Percentiles rank a stretch among this genome's conserved stretches.
Evolutionary conservation across 2,329 filamentous ascomycete species (phyloP).

Genomic region (Paracoccidioides brasiliensis): DNA sequence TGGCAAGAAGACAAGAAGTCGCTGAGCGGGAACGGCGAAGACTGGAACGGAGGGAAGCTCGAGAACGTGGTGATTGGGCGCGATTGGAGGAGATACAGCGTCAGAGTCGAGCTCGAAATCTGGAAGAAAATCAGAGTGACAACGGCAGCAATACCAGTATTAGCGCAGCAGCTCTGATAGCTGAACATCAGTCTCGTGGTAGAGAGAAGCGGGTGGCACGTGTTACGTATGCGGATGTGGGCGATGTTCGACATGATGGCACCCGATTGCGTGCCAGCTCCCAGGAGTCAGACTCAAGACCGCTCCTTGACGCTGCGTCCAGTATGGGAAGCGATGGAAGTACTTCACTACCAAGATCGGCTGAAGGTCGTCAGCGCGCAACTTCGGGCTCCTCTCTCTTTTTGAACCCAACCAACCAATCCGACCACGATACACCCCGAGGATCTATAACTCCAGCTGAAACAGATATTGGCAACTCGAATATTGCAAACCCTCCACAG

Average conservation of each 20-base stretch:
- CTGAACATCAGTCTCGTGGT: constrained; percentile 32
- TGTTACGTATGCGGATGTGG: constrained; percentile 36
- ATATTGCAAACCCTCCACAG: constrained; percentile 28
- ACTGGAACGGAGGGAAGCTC: constrained; percentile 55
- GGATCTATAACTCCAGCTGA: constrained; percentile 12
- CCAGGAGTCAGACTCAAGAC: constrained; percentile 35
- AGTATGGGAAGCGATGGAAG: constrained; percentile 19
- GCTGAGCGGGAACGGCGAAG: constrained; percentile 67
- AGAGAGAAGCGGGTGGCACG: constrained; percentile 35
- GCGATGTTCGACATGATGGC: constrained; percentile 37
- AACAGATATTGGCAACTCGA: constrained; percentile 23
- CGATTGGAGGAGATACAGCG: constrained; percentile 52
- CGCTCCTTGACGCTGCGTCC: constrained; percentile 29
- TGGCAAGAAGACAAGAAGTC: constrained; percentile 60
- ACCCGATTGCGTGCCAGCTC: constrained; percentile 36
- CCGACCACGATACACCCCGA: constrained; percentile 12
- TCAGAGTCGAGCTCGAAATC: constrained; percentile 42
- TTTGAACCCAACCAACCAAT: constrained; percentile 18
- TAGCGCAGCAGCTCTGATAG: constrained; percentile 26
- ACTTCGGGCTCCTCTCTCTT: constrained; percentile 24
- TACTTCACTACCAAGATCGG: constrained; percentile 15
- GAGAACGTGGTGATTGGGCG: constrained; percentile 54
- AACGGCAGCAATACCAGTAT: constrained; percentile 25
- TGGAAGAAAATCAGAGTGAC: constrained; percentile 21
- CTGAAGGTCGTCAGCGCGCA: constrained; percentile 18